Evolutionary conservation across 2,329 filamentous ascomycete genomes (phyloP), one percentile per base, ranked within the genome.

Genomic region (Aspergillus brasiliensis): DNA sequence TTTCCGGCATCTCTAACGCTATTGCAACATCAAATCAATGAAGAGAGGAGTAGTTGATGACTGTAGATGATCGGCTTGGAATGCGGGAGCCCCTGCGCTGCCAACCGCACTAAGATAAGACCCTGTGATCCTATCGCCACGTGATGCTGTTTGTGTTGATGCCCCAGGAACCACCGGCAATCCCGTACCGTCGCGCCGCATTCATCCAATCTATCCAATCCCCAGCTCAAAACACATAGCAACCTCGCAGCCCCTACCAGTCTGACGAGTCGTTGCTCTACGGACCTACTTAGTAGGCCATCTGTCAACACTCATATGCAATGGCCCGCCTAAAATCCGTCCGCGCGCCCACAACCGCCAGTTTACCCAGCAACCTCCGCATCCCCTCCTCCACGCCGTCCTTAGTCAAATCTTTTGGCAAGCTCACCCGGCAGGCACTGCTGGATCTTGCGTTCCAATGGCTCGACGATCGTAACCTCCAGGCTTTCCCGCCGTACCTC

Each of bases 371-470:
- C 53, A 83, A 85, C 27, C 82, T 92, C 64, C 87, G 87, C 67
- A 83, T 94, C 69, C 84, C 87, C 59, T 81, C 89, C 8, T 80
- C 84, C 60, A 89, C 88, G 70, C 80, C 84, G 48, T 81, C 86
- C 28, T 84, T 92, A 51, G 74, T 84, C 64, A 91, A 90, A 73
- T 82, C 84, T 42, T 82, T 96, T 51, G 83, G 81, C 61, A 88
- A 88, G 57, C 83, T 96, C 17, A 89, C 91, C 1, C 87, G 91
- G 53, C 80, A 87, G 49, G 87, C 90, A 0, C 83, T 96, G 21
- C 78, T 95, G 25, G 85, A 87, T 0, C 83, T 96, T 8, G 89
- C 85, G 0, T 82, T 92, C 21, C 84, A 89, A 77, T 96, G 92
- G 92, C 86, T 96, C 3, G 85, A 89, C 59, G 85, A 88, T 51